These are phyloP conservation scores for Saccharomycopsis sp. DNA, from an alignment of 805 yeast genomes.

Conservation along the genomic window DNA sequence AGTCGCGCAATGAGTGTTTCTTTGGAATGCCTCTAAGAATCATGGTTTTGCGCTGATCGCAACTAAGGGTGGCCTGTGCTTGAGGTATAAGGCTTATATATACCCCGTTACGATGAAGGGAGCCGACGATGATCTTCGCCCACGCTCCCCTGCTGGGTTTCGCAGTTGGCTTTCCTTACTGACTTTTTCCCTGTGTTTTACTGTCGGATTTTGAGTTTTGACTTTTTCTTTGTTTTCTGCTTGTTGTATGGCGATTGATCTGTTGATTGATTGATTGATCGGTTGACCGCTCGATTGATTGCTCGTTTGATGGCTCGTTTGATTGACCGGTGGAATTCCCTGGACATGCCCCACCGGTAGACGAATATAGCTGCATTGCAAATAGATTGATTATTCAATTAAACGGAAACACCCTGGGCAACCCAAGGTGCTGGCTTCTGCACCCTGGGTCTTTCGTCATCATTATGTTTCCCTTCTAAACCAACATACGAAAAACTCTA, in stretches of 20 bases:
- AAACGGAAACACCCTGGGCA: background rate
- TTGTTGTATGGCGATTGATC: background rate
- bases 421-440: background rate
- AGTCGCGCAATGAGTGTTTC: too few relatives aligned
- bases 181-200: background rate
- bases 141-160: too few relatives aligned
- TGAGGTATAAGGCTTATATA: background rate
- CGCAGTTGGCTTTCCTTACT: too few relatives aligned
- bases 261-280: constrained; percentile 1
- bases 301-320: background rate
- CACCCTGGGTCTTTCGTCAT: background rate
- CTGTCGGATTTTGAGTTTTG: background rate
- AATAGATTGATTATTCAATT: background rate
- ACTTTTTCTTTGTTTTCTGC: background rate
- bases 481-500: background rate
- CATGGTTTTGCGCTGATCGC: background rate
- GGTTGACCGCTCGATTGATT: background rate
- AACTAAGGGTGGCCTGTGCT: background rate
- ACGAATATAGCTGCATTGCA: too few relatives aligned
- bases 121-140: too few relatives aligned
- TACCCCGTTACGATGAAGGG: background rate
- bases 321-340: background rate
- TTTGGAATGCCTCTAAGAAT: background rate
- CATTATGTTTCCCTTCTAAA: background rate
- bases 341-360: background rate